phyloP scores from a whole-genome alignment of 345 rosid species.

The Hibiscus tridactylites region DNA sequence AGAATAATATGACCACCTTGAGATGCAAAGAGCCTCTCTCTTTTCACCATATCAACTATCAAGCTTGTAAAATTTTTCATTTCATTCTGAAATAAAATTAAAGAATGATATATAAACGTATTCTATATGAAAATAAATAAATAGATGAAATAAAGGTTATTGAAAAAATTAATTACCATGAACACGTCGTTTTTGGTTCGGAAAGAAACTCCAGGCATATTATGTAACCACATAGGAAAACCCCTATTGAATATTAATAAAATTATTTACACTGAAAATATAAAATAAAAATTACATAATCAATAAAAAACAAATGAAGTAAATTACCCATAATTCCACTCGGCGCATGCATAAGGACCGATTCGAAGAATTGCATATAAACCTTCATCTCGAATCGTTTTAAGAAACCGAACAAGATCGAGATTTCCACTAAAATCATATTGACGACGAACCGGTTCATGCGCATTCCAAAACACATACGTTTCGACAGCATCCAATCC shows the following conservation, averaged over 20 bases:
- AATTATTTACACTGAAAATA: no score
- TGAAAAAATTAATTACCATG: slow-evolving; percentile 29
- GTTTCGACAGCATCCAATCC: no score
- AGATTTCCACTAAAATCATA: no score
- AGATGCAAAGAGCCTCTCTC: slow-evolving; percentile 56
- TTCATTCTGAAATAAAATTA: slow-evolving; percentile 24
- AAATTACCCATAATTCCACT: no score
- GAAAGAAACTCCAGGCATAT: slow-evolving; percentile 30
- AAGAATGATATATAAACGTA: neutral
- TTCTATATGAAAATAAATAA: neutral
- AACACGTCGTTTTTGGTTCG: slow-evolving; percentile 42
- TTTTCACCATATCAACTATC: slow-evolving; percentile 52
- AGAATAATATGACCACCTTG: slow-evolving; percentile 79
- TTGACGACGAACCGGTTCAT: no score
- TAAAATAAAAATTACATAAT: no score
- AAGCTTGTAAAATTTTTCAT: slow-evolving; percentile 64
- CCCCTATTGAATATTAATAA: slow-evolving; percentile 23
- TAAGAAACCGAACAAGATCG: no score
- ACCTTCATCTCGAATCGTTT: no score
- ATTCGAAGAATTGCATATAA: no score
- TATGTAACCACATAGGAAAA: slow-evolving; percentile 63
- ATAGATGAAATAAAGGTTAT: neutral
- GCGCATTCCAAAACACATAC: no score
- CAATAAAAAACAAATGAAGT: no score
- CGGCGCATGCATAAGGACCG: no score